Evolutionary conservation across 2,329 filamentous ascomycete genomes (phyloP).

Genomic region (Penicillium sp.): DNA sequence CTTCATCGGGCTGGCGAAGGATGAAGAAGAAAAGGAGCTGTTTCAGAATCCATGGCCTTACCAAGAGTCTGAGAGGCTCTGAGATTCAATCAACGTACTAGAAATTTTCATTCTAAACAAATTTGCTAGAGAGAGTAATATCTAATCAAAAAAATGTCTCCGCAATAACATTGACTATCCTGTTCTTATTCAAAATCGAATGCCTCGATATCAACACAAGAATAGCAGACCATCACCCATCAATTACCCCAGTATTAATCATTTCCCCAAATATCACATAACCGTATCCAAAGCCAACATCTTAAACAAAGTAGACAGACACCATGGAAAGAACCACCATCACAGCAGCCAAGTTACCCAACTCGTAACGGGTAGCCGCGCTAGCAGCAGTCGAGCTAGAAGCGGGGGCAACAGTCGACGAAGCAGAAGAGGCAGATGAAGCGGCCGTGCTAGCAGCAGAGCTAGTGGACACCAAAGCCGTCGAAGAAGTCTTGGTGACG

Average conservation of each 20-base stretch:
- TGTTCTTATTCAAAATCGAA: not conserved
- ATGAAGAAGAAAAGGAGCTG: conserved; percentile 34
- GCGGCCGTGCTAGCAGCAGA: not conserved
- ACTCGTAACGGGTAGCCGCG: not conserved
- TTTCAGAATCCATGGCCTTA: conserved; percentile 37
- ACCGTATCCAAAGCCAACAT: not conserved
- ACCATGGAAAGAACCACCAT: conserved; percentile 5
- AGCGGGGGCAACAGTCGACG: conserved; percentile 1
- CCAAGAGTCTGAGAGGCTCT: conserved; percentile 21
- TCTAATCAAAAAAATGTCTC: not conserved
- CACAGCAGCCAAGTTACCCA: not conserved
- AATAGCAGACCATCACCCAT: not conserved
- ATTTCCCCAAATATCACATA: no score
- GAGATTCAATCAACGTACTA: not conserved
- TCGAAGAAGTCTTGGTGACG: not conserved
- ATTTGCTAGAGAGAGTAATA: not conserved
- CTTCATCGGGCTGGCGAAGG: conserved; percentile 31
- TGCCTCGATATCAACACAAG: not conserved
- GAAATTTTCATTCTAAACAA: no score
- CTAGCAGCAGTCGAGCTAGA: conserved; percentile 5
- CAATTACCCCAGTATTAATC: not conserved
- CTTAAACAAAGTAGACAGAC: not conserved
- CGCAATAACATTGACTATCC: not conserved
- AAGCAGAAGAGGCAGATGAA: not conserved
- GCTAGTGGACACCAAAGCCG: not conserved